Base-by-base conservation (phyloP, 1,284 basidiomycete genomes). In the Malassezia psittaci region DNA sequence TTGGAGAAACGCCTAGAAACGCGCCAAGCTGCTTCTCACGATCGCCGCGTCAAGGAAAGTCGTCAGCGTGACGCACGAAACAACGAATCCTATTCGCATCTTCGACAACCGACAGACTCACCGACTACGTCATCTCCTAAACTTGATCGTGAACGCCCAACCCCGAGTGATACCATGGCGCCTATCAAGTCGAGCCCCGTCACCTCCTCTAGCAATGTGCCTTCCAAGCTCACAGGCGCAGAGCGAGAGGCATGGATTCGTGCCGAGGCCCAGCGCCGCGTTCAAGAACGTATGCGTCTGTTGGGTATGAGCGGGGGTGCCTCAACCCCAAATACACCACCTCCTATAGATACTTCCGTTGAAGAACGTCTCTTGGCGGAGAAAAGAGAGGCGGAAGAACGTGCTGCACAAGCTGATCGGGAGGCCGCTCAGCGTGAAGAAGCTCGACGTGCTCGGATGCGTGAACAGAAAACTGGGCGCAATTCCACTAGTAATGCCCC, bases 41-140 rank as follows among this genome's bases (percentile, higher is more conserved):
- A 86, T 79, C 60, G 61, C 24, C 61, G 63, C 37, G 57, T 67
- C 7, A 61, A 66, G 9, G 78, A 81, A 7, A 68, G 68, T 48
- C 79, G 86, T 45, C 86, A 89, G 40, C 80, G 93, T 36, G 91
- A 98, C 75, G 79, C 82, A 60, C 80, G 88, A 48, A 96, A 98
- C 74, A 85, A 90, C 0, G 79, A 84, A 12, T 85, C 83, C 64
- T 63, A 66, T 51, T 52, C 47, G 18, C 68, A 57, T 29, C 40
- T 57, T 10, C 35, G 32, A 7, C 43, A 40, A 3, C 12, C 4
- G 11, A 15, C 50, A 9, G 21, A 35, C 63, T 32, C 41, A 4
- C 41, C 19, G 6, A 52, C 19, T 47, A 49, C 3, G 42, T 57
- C 45, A 41, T 9, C 53, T 29, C 19, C 35, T 13, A 29, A 33